These are phyloP conservation scores for Pinus albicaulis DNA, from an alignment of 75 land plant species.

Conservation along the genomic window DNA sequence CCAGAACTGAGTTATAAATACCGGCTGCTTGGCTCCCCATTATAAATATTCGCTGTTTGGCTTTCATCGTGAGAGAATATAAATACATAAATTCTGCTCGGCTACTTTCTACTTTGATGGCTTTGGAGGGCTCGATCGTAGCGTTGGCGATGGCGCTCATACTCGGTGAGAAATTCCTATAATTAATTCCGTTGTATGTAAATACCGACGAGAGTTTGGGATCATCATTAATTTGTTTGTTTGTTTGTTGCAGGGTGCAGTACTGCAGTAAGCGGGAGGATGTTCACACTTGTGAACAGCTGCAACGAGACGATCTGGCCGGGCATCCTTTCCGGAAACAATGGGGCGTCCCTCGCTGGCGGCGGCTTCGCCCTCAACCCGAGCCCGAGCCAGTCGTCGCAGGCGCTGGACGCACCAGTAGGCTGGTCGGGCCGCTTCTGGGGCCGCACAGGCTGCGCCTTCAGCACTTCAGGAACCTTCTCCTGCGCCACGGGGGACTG, in stretches of 20 bases:
- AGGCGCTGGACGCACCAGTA: slow-evolving; percentile 34
- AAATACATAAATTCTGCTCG: too few species aligned
- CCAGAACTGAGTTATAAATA: too few species aligned
- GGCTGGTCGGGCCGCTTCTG: slow-evolving; percentile 11
- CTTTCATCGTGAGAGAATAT: too few species aligned
- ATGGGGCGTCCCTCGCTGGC: slow-evolving; percentile 5
- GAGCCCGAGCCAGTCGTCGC: slow-evolving; percentile 15
- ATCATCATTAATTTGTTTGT: too few species aligned
- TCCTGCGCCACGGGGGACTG: slow-evolving; percentile 66
- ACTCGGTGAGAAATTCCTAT: too few species aligned
- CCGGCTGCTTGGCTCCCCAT: too few species aligned
- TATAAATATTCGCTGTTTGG: too few species aligned
- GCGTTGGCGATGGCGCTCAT: too few species aligned
- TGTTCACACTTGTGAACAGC: slow-evolving; percentile 31
- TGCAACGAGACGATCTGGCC: slow-evolving; percentile 49
- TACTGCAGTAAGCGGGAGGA: neutral
- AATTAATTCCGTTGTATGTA: too few species aligned
- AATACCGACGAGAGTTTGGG: too few species aligned
- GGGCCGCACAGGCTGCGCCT: slow-evolving; percentile 77
- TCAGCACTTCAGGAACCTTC: slow-evolving; percentile 21
- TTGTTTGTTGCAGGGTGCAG: neutral
- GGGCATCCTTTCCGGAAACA: slow-evolving; percentile 26
- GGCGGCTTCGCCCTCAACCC: slow-evolving; percentile 36
- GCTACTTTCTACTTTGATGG: too few species aligned
- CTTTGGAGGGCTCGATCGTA: too few species aligned